Conservation (phyloP, 768 basidiomycete species). For the Kwoniella pini region DNA sequence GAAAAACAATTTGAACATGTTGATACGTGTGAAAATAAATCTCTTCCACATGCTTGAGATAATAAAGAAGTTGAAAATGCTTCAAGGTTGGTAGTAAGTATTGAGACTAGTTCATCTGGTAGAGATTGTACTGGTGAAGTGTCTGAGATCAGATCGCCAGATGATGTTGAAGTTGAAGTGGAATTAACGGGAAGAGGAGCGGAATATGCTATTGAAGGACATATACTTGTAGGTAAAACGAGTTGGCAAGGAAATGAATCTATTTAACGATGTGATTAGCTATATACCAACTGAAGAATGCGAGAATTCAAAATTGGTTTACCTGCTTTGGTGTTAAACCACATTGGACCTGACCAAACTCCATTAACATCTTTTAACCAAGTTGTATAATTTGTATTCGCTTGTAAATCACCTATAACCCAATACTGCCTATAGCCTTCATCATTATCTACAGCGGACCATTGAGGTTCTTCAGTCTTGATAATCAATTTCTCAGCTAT, state of each 20-base stretch:
- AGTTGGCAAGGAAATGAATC: constrained; percentile 50
- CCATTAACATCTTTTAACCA: constrained; percentile 41
- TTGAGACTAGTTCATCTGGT: constrained; percentile 25
- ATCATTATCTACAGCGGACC: constrained; percentile 29
- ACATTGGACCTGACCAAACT: constrained; percentile 39
- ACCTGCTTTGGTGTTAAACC: constrained; percentile 53
- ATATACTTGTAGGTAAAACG: constrained; percentile 39
- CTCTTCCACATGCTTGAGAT: constrained; percentile 51
- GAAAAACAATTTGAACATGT: constrained; percentile 51
- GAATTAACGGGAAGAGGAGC: constrained; percentile 40
- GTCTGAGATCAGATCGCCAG: constrained; percentile 3
- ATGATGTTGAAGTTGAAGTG: constrained; percentile 12
- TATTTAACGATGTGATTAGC: background rate
- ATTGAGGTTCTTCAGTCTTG: constrained; percentile 19
- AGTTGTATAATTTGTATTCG: constrained; percentile 48
- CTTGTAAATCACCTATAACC: constrained; percentile 31
- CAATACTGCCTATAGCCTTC: constrained; percentile 46
- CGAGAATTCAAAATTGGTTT: constrained; percentile 4
- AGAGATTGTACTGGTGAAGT: constrained; percentile 32
- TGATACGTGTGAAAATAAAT: constrained; percentile 52
- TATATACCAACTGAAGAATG: background rate
- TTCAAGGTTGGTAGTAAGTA: constrained; percentile 40
- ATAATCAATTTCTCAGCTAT: constrained; percentile 24
- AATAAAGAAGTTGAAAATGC: constrained; percentile 50
- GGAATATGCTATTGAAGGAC: constrained; percentile 50